Percentiles rank a stretch among this genome's conserved stretches.
Conservation (phyloP, 257 asterid species). For the Solanum paucissectum region DNA sequence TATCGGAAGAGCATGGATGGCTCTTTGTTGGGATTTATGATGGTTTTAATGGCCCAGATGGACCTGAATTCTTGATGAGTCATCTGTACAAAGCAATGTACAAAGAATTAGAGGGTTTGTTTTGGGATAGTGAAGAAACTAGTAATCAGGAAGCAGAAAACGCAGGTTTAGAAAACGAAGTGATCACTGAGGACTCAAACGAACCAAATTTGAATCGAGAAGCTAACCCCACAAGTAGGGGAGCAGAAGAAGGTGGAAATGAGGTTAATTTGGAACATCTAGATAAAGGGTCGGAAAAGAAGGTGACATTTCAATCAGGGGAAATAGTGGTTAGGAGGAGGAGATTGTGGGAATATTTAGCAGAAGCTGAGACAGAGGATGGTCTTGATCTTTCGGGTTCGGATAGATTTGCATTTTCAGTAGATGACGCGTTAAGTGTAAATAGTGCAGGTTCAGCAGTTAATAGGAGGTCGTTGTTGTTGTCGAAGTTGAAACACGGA, state of each 20-base stretch:
- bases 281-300: slow-evolving; percentile 4
- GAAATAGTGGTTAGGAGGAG: slow-evolving; percentile 16
- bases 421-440: slow-evolving; percentile 19
- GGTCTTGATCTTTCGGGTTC: slow-evolving; percentile 24
- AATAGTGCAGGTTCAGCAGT: slow-evolving; percentile 13
- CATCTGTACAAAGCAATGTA: slow-evolving; percentile 16
- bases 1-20: slow-evolving; percentile 19
- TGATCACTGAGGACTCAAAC: neutral
- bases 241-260: neutral
- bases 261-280: neutral
- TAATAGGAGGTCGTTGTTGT: slow-evolving; percentile 12
- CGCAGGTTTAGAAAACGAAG: neutral
- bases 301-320: slow-evolving; percentile 8
- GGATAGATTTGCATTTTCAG: slow-evolving; percentile 23
- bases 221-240: neutral
- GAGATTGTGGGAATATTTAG: slow-evolving; percentile 17
- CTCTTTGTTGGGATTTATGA: slow-evolving; percentile 17
- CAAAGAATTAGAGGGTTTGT: slow-evolving; percentile 15
- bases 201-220: neutral
- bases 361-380: slow-evolving; percentile 15
- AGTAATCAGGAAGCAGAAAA: neutral
- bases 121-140: slow-evolving; percentile 14
- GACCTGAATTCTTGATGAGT: slow-evolving; percentile 17
- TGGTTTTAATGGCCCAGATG: slow-evolving; percentile 21
- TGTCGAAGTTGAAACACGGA: slow-evolving; percentile 18